Percentiles rank a stretch among this genome's conserved stretches.
phyloP scores from a whole-genome alignment of 257 asterid species.

The Leonotis leonurus region DNA sequence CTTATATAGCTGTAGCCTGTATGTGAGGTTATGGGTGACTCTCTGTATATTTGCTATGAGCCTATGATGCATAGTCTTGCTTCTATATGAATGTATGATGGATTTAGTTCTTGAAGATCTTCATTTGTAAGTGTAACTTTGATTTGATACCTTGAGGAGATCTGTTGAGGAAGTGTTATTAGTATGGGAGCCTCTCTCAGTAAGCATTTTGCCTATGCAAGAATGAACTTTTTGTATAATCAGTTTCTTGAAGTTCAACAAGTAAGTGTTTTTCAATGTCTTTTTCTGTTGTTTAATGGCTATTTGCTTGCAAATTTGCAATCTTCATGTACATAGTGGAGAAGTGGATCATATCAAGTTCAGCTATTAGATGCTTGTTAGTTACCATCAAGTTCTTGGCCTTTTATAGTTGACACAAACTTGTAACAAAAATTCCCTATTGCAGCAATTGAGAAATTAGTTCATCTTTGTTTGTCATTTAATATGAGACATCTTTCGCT shows the following conservation, averaged over 20 bases:
- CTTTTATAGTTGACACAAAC: background rate
- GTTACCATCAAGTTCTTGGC: background rate
- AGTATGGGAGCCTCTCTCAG: background rate
- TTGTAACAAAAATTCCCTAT: background rate
- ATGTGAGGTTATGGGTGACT: background rate
- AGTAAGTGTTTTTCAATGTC: background rate
- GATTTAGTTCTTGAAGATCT: slow-evolving; percentile 1
- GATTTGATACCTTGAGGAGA: background rate
- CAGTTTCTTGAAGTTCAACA: background rate
- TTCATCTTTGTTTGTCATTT: too few species aligned
- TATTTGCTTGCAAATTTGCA: background rate
- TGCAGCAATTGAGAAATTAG: background rate
- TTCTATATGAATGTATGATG: background rate
- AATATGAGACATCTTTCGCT: too few species aligned
- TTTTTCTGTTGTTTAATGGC: background rate
- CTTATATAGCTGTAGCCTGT: background rate
- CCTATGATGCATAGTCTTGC: slow-evolving; percentile 7
- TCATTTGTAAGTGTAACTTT: background rate
- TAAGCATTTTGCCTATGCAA: background rate
- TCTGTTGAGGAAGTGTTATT: background rate
- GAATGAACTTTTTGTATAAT: background rate
- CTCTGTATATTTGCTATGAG: slow-evolving; percentile 3
- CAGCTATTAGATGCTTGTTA: background rate
- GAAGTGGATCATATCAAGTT: background rate
- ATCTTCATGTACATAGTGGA: background rate